phyloP scores from a whole-genome alignment of 345 rosid species.

The Gossypium australe region DNA sequence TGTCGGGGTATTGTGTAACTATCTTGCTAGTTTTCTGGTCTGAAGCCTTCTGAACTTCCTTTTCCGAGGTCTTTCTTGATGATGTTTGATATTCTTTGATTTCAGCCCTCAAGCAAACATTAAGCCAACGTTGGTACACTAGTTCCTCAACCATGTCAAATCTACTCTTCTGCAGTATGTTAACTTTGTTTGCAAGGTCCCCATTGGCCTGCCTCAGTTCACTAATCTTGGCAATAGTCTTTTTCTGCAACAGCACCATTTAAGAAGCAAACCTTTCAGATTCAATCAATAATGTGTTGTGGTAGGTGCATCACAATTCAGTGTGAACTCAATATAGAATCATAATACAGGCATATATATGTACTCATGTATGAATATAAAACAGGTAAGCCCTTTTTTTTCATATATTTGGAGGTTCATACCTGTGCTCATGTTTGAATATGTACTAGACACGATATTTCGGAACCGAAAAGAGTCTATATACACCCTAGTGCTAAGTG shows the following conservation, averaged over 20 bases:
- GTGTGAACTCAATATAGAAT: not conserved
- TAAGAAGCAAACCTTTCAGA: not conserved
- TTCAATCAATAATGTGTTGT: not conserved
- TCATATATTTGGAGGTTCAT: no score
- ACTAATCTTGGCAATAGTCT: constrained; percentile 5
- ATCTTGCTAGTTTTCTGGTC: not conserved
- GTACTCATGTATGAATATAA: no score
- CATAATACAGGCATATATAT: no score
- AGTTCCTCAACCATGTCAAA: constrained; percentile 36
- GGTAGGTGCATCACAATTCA: not conserved
- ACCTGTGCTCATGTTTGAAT: no score
- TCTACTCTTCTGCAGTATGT: constrained; percentile 27
- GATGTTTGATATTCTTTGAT: constrained; percentile 3
- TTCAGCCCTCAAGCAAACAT: constrained; percentile 34
- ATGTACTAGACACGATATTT: no score
- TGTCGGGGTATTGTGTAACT: not conserved
- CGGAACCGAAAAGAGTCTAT: no score
- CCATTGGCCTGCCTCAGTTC: constrained; percentile 15
- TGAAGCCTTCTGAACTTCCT: not conserved
- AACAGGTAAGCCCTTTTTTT: no score
- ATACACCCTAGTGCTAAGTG: no score
- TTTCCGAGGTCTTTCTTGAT: not conserved
- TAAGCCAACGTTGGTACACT: constrained; percentile 39
- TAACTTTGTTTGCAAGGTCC: constrained; percentile 25
- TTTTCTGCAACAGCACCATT: constrained; percentile 12